A percentile compares a stretch with the other conserved stretches of the same genome.
phyloP scores from a whole-genome alignment of 148 eudicot genomes.

The Rhododendron henanense region DNA sequence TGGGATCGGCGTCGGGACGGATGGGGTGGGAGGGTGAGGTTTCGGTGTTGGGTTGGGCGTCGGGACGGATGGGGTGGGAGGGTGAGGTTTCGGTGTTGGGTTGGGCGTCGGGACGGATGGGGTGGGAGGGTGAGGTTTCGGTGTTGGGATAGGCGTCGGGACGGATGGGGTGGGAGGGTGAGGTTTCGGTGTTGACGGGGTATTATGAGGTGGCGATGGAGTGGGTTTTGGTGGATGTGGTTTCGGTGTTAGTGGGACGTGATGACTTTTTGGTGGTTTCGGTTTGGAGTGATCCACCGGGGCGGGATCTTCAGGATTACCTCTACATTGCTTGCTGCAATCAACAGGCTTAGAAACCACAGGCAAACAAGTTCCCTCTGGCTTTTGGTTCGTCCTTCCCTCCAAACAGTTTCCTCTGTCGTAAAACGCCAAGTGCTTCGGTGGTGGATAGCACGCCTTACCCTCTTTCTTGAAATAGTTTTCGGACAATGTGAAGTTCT shows the following conservation, averaged over 20 bases:
- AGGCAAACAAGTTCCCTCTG: slow-evolving; percentile 23
- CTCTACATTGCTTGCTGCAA: slow-evolving; percentile 39
- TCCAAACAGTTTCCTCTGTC: slow-evolving; percentile 47
- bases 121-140: too few relatives aligned
- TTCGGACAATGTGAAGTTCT: slow-evolving; percentile 23
- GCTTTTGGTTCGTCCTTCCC: slow-evolving; percentile 30
- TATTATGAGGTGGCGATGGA: slow-evolving; percentile 10
- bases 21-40: too few relatives aligned
- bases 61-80: too few relatives aligned
- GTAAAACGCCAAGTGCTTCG: slow-evolving; percentile 11
- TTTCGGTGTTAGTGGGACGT: slow-evolving; percentile 12
- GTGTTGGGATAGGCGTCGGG: not conserved
- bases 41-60: too few relatives aligned
- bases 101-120: too few relatives aligned
- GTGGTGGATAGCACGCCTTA: slow-evolving; percentile 16
- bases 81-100: too few relatives aligned
- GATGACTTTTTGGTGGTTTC: not conserved
- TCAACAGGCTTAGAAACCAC: slow-evolving; percentile 30
- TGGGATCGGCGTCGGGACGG: too few relatives aligned
- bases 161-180: not conserved
- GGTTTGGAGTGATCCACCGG: not conserved
- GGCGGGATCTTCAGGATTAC: not conserved
- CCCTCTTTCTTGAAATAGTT: slow-evolving; percentile 42
- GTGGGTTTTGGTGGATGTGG: not conserved
- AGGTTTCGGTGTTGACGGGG: slow-evolving; percentile 12